Evolutionary conservation across 140 eudicot genomes (phyloP).

Genomic region (Flaveria floridana): DNA sequence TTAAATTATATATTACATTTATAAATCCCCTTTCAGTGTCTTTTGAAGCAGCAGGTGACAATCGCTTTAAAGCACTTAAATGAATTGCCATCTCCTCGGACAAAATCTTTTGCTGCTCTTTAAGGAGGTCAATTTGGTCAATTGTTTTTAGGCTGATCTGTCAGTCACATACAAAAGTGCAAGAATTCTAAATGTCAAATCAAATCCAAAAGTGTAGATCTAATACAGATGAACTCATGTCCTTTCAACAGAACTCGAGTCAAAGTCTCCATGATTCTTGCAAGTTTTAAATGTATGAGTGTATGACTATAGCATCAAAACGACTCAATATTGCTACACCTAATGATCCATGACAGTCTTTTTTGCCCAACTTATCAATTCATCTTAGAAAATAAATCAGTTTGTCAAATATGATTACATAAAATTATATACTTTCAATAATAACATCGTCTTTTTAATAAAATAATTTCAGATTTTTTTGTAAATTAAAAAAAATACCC

Average conservation of each 20-base stretch:
- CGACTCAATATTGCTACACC: neutral
- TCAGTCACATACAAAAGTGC: slow-evolving; percentile 26
- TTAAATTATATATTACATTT: slow-evolving; percentile 53
- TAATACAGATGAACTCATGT: slow-evolving; percentile 2
- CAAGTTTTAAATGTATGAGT: neutral
- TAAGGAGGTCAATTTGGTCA: slow-evolving; percentile 86
- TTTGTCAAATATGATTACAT: neutral
- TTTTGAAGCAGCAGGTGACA: slow-evolving; percentile 60
- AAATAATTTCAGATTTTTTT: neutral
- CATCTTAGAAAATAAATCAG: neutral
- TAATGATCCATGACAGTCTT: neutral
- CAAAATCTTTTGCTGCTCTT: slow-evolving; percentile 88
- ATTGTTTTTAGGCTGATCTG: slow-evolving; percentile 70
- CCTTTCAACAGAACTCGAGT: neutral
- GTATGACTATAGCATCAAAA: slow-evolving; percentile 1
- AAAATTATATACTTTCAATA: neutral
- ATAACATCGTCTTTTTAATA: neutral
- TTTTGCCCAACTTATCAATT: neutral
- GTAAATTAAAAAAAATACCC: neutral
- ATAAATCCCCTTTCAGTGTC: slow-evolving; percentile 55
- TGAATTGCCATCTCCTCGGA: slow-evolving; percentile 93
- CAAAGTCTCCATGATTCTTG: neutral
- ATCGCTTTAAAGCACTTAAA: slow-evolving; percentile 69
- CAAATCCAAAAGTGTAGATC: slow-evolving; percentile 20
- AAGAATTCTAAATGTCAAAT: slow-evolving; percentile 6